Evolutionary conservation across 495 filamentous ascomycete genomes (phyloP).

Genomic region (Penicillium goetzii): DNA sequence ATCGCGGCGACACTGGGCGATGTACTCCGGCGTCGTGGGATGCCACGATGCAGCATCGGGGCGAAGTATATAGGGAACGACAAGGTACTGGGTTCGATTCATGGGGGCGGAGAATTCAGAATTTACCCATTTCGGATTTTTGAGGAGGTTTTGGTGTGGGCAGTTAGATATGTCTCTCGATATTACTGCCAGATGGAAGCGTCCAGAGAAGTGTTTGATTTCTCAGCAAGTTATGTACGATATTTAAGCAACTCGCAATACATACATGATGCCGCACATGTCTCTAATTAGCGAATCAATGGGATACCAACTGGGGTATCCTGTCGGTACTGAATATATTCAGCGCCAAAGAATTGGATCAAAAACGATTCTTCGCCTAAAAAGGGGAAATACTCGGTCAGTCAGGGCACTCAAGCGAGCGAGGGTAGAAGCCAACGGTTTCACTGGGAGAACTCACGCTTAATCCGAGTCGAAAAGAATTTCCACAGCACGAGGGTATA

Average conservation of each 20-base stretch:
- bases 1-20: too few relatives aligned
- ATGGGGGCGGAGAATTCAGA: too few relatives aligned
- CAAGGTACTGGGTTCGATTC: too few relatives aligned
- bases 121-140: too few relatives aligned
- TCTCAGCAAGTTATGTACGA: neutral
- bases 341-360: slow-evolving; percentile 78
- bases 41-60: too few relatives aligned
- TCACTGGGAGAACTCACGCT: slow-evolving; percentile 49
- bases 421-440: neutral
- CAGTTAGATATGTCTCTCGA: too few relatives aligned
- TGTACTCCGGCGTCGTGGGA: too few relatives aligned
- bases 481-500: slow-evolving; percentile 79
- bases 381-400: neutral
- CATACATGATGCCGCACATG: neutral
- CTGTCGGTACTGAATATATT: slow-evolving; percentile 75
- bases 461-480: slow-evolving; percentile 78
- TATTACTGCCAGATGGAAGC: too few relatives aligned
- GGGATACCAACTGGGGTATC: slow-evolving; percentile 76
- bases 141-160: too few relatives aligned
- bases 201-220: neutral
- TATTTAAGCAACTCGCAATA: neutral
- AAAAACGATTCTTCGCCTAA: slow-evolving; percentile 77
- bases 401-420: neutral
- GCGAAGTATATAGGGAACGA: too few relatives aligned
- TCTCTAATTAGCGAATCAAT: slow-evolving; percentile 47